Percentiles rank a stretch among this genome's conserved stretches.
phyloP scores from a whole-genome alignment of 2,329 filamentous ascomycete genomes.

The Phymatotrichopsis omnivora region DNA sequence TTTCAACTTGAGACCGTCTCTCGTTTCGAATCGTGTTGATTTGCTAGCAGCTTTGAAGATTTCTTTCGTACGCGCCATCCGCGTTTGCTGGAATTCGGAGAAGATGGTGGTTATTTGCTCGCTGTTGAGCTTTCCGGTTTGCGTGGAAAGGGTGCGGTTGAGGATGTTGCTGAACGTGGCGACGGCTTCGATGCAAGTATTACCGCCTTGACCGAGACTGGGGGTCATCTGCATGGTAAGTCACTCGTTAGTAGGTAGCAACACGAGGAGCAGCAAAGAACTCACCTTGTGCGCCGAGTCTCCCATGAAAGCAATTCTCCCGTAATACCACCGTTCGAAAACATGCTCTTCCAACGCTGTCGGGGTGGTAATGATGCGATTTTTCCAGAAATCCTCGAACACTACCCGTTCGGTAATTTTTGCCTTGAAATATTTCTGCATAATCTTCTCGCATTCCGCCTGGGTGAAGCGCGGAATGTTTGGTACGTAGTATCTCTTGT shows the following conservation, averaged over 20 bases:
- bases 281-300: constrained; percentile 39
- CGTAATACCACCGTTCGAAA: constrained; percentile 37
- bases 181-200: constrained; percentile 37
- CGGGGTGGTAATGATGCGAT: constrained; percentile 26
- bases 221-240: constrained; percentile 32
- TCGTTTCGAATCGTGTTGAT: constrained; percentile 7
- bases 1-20: constrained; percentile 1
- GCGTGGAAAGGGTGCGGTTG: constrained; percentile 8
- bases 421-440: constrained; percentile 29
- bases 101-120: no score
- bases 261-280: neutral
- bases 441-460: constrained; percentile 33
- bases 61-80: neutral
- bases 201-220: constrained; percentile 37
- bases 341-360: constrained; percentile 36
- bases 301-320: constrained; percentile 37
- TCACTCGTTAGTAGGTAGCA: neutral
- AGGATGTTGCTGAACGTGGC: constrained; percentile 35
- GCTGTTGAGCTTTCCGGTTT: constrained; percentile 6
- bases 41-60: neutral
- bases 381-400: constrained; percentile 36
- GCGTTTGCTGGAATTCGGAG: neutral
- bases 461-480: constrained; percentile 33
- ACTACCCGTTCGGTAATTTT: no score
- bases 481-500: constrained; percentile 26